phyloP scores from a whole-genome alignment of 2,329 filamentous ascomycete species.

The Triangularia verruculosa region DNA sequence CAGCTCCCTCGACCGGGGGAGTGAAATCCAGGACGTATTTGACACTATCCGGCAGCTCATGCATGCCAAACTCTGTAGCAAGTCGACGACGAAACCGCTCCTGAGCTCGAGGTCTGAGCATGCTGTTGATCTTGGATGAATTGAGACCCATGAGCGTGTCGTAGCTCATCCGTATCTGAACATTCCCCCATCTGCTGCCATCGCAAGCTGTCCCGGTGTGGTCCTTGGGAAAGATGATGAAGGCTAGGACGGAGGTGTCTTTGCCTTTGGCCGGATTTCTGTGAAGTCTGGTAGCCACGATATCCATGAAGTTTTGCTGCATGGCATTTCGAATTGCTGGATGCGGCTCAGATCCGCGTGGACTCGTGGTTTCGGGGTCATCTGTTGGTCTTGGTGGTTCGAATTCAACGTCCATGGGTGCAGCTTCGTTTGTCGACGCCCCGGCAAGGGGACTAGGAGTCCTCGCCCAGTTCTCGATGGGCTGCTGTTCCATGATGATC shows the following conservation, averaged over 20 bases:
- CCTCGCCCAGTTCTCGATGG: not conserved
- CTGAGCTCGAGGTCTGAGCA: slow-evolving; percentile 44
- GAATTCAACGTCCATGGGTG: not conserved
- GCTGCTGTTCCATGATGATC: not conserved
- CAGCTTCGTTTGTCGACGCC: not conserved
- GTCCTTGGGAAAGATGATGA: slow-evolving; percentile 39
- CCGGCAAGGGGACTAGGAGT: not conserved
- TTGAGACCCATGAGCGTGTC: slow-evolving; percentile 44
- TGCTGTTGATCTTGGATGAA: slow-evolving; percentile 46
- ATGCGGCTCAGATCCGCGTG: not conserved
- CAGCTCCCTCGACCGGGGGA: slow-evolving; percentile 59
- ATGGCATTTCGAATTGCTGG: slow-evolving; percentile 13
- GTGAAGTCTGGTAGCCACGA: slow-evolving; percentile 11
- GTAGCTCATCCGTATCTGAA: slow-evolving; percentile 45
- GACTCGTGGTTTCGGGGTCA: not conserved
- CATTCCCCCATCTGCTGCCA: slow-evolving; percentile 30
- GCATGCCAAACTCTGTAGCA: slow-evolving; percentile 30
- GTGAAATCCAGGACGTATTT: slow-evolving; percentile 63
- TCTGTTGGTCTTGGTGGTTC: not conserved
- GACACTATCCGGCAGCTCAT: slow-evolving; percentile 42
- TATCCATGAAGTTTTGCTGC: slow-evolving; percentile 24
- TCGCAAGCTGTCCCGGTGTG: slow-evolving; percentile 34
- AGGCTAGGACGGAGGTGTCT: slow-evolving; percentile 21
- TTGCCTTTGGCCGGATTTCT: not conserved
- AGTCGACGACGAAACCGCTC: slow-evolving; percentile 37